These are phyloP conservation scores for Candida koratica DNA, from an alignment of 805 yeast species.

Conservation along the genomic window DNA sequence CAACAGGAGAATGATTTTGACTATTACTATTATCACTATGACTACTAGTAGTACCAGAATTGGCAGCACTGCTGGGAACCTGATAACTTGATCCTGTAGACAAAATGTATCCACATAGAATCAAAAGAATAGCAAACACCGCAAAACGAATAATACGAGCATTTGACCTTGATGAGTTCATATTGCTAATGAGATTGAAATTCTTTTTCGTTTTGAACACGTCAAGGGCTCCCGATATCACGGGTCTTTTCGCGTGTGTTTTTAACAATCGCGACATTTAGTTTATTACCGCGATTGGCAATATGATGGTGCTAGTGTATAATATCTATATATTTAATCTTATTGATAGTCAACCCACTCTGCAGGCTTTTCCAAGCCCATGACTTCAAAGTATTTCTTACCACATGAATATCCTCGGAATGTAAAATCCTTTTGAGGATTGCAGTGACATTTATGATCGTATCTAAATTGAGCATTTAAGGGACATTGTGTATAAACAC, in stretches of 20 bases:
- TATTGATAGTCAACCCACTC: constrained; percentile 26
- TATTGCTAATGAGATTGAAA: constrained; percentile 4
- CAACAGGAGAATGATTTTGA: too few relatives aligned
- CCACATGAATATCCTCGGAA: constrained; percentile 25
- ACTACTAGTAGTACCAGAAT: constrained; percentile 6
- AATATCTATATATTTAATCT: too few relatives aligned
- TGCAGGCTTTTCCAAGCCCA: constrained; percentile 26
- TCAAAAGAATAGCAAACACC: constrained; percentile 33
- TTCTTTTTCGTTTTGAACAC: constrained; percentile 1
- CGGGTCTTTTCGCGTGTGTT: too few relatives aligned
- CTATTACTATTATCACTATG: background rate
- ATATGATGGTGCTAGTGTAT: too few relatives aligned
- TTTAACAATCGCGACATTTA: too few relatives aligned
- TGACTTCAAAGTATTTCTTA: constrained; percentile 28
- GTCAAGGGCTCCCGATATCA: constrained; percentile 4
- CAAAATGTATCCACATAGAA: constrained; percentile 35
- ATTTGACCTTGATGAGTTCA: constrained; percentile 30
- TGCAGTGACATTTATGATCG: constrained; percentile 33
- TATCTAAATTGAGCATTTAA: constrained; percentile 25
- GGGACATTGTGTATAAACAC: constrained; percentile 65
- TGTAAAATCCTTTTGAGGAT: constrained; percentile 34
- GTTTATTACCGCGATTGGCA: too few relatives aligned
- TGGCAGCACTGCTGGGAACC: constrained; percentile 5
- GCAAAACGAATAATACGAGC: constrained; percentile 38
- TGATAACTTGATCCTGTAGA: constrained; percentile 33